A percentile compares a stretch with the other conserved stretches of the same genome.
Evolutionary conservation across 441 rosid genomes (phyloP).

Genomic region (Brassica balearica): DNA sequence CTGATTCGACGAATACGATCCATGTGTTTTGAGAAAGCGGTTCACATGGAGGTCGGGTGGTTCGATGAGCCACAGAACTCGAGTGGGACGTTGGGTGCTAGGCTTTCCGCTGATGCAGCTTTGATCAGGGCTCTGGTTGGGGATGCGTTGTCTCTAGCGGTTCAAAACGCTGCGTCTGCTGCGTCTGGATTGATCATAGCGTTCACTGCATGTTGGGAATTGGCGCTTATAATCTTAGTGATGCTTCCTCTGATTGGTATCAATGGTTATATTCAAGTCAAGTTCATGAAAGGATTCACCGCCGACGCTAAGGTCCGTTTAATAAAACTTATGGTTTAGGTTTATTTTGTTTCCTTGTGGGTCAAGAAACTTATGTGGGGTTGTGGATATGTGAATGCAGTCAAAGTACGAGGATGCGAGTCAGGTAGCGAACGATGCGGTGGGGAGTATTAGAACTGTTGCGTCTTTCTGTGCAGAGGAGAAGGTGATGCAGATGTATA

Average conservation of each 20-base stretch:
- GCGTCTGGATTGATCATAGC: constrained; percentile 60
- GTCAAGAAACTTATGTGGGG: background rate
- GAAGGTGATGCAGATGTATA: constrained; percentile 57
- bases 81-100: constrained; percentile 59
- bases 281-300: constrained; percentile 58
- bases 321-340: background rate
- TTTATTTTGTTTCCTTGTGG: constrained; percentile 19
- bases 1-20: constrained; percentile 47
- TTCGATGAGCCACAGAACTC: constrained; percentile 63
- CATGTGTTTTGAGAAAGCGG: constrained; percentile 57
- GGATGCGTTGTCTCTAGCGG: constrained; percentile 50
- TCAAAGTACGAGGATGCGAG: constrained; percentile 62
- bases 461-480: constrained; percentile 67
- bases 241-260: constrained; percentile 57
- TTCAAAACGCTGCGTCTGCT: constrained; percentile 56
- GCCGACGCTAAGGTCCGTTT: constrained; percentile 56
- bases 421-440: constrained; percentile 64
- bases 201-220: constrained; percentile 56
- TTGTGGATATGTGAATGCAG: constrained; percentile 42
- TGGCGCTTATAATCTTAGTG: constrained; percentile 56
- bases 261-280: constrained; percentile 55
- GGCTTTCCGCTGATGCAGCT: constrained; percentile 61
- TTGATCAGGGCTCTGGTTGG: constrained; percentile 54
- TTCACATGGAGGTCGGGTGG: constrained; percentile 64
- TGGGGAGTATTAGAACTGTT: constrained; percentile 62